Conservation (phyloP, 306 rosid genomes). For the Urtica urens region DNA sequence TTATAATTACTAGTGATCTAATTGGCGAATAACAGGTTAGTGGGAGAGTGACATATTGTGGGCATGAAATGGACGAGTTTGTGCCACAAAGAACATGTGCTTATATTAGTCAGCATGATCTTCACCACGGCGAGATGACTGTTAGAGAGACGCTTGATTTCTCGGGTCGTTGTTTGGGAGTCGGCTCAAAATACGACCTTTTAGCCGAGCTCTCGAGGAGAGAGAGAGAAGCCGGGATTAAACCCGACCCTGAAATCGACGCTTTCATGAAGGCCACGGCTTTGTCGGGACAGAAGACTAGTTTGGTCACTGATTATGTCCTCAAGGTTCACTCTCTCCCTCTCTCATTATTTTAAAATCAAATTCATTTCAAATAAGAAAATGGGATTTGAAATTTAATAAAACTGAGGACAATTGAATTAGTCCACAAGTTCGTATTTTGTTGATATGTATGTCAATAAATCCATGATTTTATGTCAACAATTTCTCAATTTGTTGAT, state of each 20-base stretch:
- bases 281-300: conserved; percentile 44
- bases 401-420: no score
- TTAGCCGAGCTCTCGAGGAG: conserved; percentile 61
- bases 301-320: conserved; percentile 51
- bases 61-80: conserved; percentile 57
- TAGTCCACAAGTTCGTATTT: no score
- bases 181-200: conserved; percentile 65
- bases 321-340: conserved; percentile 42
- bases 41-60: conserved; percentile 71
- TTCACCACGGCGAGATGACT: conserved; percentile 82
- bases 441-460: no score
- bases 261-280: conserved; percentile 74
- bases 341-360: background rate
- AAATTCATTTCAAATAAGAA: no score
- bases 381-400: no score
- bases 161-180: conserved; percentile 77
- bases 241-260: conserved; percentile 72
- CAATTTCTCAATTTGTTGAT: no score
- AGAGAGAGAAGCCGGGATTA: conserved; percentile 64
- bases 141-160: conserved; percentile 82
- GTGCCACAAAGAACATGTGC: conserved; percentile 80
- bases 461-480: no score
- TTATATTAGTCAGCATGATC: conserved; percentile 70
- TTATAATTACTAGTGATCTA: background rate
- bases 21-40: conserved; percentile 24